These are phyloP conservation scores for Bondarzewia mesenterica DNA, from an alignment of 1,284 basidiomycete species.

Conservation along the genomic window DNA sequence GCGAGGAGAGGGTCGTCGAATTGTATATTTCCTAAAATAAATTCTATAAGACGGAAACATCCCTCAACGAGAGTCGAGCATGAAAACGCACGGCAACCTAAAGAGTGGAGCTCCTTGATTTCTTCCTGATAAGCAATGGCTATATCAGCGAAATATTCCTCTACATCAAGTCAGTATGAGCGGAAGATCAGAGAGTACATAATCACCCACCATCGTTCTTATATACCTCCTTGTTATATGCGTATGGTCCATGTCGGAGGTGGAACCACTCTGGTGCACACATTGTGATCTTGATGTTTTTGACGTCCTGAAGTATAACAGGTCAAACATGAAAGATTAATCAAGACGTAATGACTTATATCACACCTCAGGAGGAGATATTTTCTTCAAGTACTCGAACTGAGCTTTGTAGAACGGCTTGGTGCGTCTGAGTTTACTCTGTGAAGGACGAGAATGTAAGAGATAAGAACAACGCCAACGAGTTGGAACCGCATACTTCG, in stretches of 20 bases:
- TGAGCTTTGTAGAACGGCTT: slow-evolving; percentile 58
- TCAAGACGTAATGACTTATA: neutral
- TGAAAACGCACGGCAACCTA: slow-evolving; percentile 54
- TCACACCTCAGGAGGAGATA: slow-evolving; percentile 43
- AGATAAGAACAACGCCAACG: no score
- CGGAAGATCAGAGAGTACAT: neutral
- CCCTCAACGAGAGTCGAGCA: neutral
- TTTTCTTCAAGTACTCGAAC: slow-evolving; percentile 48
- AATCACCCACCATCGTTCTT: slow-evolving; percentile 41
- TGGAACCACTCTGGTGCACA: slow-evolving; percentile 75
- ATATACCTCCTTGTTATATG: slow-evolving; percentile 55
- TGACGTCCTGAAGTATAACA: slow-evolving; percentile 37
- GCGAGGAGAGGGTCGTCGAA: slow-evolving; percentile 69
- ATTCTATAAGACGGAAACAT: neutral
- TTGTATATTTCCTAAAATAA: slow-evolving; percentile 54
- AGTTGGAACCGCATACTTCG: slow-evolving; percentile 30
- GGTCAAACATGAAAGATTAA: neutral
- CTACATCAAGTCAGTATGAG: slow-evolving; percentile 20
- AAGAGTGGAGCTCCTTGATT: slow-evolving; percentile 61
- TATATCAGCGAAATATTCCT: slow-evolving; percentile 69
- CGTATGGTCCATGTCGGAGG: slow-evolving; percentile 57
- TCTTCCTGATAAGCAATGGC: slow-evolving; percentile 65
- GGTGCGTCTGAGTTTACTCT: slow-evolving; percentile 57
- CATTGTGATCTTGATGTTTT: slow-evolving; percentile 68
- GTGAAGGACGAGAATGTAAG: no score